Evolutionary conservation across 306 rosid species (phyloP).

Genomic region (Cucurbita pepo): DNA sequence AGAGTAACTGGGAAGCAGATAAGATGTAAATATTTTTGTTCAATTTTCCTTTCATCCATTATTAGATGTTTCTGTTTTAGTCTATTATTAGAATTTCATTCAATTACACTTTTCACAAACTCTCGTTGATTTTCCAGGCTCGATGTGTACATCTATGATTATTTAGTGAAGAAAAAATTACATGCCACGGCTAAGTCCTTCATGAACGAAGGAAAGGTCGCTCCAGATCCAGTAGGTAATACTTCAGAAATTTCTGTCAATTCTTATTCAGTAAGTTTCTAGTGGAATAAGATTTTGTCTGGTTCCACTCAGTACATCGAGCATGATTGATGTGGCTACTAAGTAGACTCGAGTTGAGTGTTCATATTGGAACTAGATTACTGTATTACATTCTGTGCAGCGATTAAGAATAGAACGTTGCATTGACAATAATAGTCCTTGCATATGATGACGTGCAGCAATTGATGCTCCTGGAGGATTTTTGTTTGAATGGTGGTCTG

Average conservation of each 20-base stretch:
- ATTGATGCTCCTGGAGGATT: slow-evolving; percentile 98
- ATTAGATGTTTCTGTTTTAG: neutral
- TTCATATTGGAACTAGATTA: neutral
- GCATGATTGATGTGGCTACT: neutral
- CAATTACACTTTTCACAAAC: neutral
- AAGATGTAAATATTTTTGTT: slow-evolving; percentile 42
- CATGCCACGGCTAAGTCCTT: slow-evolving; percentile 83
- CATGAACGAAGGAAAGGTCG: slow-evolving; percentile 91
- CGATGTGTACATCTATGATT: slow-evolving; percentile 90
- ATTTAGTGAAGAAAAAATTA: slow-evolving; percentile 81
- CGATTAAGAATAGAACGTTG: neutral
- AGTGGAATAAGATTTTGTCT: neutral
- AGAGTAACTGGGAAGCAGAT: slow-evolving; percentile 97
- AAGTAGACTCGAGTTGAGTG: neutral
- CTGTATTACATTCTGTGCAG: neutral
- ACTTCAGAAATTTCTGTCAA: neutral
- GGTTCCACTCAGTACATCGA: neutral
- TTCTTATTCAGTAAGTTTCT: neutral
- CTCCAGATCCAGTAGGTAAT: slow-evolving; percentile 95
- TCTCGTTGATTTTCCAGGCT: slow-evolving; percentile 39
- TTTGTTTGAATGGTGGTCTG: slow-evolving; percentile 98
- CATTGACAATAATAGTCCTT: neutral
- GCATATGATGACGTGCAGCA: slow-evolving; percentile 40
- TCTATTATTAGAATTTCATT: neutral
- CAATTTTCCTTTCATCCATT: neutral